These are phyloP conservation scores for Geotrichum bryndzae DNA, from an alignment of 1,139 yeast species.

Conservation along the genomic window DNA sequence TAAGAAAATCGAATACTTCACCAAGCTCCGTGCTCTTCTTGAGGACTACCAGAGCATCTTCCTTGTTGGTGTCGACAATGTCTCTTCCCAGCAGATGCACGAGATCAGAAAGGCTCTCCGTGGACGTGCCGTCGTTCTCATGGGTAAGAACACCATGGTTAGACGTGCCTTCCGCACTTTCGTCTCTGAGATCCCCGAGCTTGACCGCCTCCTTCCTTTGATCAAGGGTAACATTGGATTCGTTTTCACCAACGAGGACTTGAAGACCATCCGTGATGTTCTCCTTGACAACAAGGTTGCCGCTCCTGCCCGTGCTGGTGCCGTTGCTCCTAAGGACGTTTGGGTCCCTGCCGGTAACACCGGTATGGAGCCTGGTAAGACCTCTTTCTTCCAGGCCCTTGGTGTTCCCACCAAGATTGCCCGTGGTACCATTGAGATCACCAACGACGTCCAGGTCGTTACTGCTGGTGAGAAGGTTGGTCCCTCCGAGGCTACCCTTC, in stretches of 20 bases:
- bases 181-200: conserved; percentile 88
- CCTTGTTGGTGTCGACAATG: conserved; percentile 99
- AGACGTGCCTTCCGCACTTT: conserved; percentile 99
- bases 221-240: conserved; percentile 98
- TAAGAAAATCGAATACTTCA: conserved; percentile 91
- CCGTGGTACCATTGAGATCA: conserved; percentile 99
- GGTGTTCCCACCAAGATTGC: conserved; percentile 99
- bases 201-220: conserved; percentile 89
- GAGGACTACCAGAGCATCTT: conserved; percentile 97
- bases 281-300: conserved; percentile 92
- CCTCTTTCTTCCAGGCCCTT: conserved; percentile 99
- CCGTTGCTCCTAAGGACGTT: conserved; percentile 96
- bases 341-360: conserved; percentile 99
- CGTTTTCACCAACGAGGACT: conserved; percentile 96
- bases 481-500: conserved; percentile 97
- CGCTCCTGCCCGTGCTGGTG: conserved; percentile 99
- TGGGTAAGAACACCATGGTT: conserved; percentile 99
- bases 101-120: conserved; percentile 97
- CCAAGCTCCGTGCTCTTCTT: conserved; percentile 88
- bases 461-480: conserved; percentile 84
- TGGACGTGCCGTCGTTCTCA: conserved; percentile 88
- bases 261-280: conserved; percentile 84
- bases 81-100: conserved; percentile 99
- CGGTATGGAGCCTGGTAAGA: conserved; percentile 99
- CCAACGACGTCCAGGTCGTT: conserved; percentile 94